A percentile compares a stretch with the other conserved stretches of the same genome.
Evolutionary conservation across 352 stramenopile species (phyloP).

Genomic region (Phytophthora europaea): DNA sequence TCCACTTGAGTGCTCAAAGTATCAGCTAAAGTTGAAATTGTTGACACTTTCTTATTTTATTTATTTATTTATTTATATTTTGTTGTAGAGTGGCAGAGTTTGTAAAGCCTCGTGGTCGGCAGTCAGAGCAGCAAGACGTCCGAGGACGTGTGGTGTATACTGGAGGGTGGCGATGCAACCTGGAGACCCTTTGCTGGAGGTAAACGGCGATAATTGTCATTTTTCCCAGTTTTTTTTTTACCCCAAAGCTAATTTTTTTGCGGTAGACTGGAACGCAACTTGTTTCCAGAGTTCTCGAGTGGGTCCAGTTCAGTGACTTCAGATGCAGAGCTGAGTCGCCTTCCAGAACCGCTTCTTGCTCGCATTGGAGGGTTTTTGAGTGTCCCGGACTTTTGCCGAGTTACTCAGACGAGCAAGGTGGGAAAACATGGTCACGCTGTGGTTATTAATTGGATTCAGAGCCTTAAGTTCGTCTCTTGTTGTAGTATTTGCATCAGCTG

Average conservation of each 20-base stretch:
- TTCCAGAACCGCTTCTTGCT: conserved; percentile 43
- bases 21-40: conserved; percentile 3
- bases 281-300: conserved; percentile 46
- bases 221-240: conserved; percentile 1
- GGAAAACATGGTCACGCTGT: neutral
- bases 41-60: conserved; percentile 8
- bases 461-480: conserved; percentile 6
- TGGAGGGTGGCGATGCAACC: conserved; percentile 45
- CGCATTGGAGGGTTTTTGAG: conserved; percentile 42
- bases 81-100: conserved; percentile 49
- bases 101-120: conserved; percentile 32
- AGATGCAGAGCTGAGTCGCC: conserved; percentile 52
- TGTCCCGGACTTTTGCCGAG: conserved; percentile 41
- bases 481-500: conserved; percentile 43
- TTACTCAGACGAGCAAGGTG: conserved; percentile 54
- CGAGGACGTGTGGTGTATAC: conserved; percentile 20
- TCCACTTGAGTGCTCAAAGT: neutral
- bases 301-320: conserved; percentile 17
- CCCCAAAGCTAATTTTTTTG: neutral
- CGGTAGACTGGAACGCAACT: conserved; percentile 51
- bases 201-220: conserved; percentile 1
- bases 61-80: neutral
- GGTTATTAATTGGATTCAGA: neutral
- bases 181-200: conserved; percentile 59
- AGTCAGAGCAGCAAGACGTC: neutral